A percentile compares a stretch with the other conserved stretches of the same genome.
These are phyloP conservation scores for Candida stauntonica DNA, from an alignment of 805 yeast genomes.

Conservation along the genomic window DNA sequence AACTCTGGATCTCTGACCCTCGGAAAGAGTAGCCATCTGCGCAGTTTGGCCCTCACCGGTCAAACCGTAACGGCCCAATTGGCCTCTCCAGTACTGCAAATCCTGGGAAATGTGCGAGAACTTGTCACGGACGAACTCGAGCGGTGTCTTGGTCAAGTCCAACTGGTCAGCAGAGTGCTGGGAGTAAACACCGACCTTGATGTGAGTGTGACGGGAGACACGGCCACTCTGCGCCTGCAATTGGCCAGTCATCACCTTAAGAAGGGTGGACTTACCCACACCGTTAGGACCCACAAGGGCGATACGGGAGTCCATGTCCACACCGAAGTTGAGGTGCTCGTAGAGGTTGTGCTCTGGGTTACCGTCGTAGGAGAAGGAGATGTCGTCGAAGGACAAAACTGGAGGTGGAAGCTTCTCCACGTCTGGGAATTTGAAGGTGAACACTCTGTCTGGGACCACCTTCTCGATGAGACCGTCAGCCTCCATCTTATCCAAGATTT, in stretches of 20 bases:
- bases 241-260: conserved; percentile 95
- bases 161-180: conserved; percentile 99
- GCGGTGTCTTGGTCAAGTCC: conserved; percentile 90
- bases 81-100: conserved; percentile 98
- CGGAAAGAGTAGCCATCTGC: conserved; percentile 96
- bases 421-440: conserved; percentile 89
- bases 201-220: conserved; percentile 95
- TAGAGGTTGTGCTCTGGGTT: conserved; percentile 81
- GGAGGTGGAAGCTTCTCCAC: conserved; percentile 99
- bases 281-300: conserved; percentile 99
- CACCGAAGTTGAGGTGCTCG: conserved; percentile 91
- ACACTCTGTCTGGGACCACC: conserved; percentile 89
- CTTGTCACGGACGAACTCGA: conserved; percentile 95
- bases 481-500: conserved; percentile 99
- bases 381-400: conserved; percentile 93
- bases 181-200: conserved; percentile 97
- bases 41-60: conserved; percentile 99
- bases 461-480: conserved; percentile 96
- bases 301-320: conserved; percentile 98
- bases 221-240: conserved; percentile 88
- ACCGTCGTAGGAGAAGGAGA: conserved; percentile 87
- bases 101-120: conserved; percentile 90
- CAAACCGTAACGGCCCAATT: conserved; percentile 95
- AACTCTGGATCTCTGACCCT: conserved; percentile 99
- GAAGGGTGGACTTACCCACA: conserved; percentile 95